Conservation (phyloP, 306 rosid genomes). For the Morella rubra region DNA sequence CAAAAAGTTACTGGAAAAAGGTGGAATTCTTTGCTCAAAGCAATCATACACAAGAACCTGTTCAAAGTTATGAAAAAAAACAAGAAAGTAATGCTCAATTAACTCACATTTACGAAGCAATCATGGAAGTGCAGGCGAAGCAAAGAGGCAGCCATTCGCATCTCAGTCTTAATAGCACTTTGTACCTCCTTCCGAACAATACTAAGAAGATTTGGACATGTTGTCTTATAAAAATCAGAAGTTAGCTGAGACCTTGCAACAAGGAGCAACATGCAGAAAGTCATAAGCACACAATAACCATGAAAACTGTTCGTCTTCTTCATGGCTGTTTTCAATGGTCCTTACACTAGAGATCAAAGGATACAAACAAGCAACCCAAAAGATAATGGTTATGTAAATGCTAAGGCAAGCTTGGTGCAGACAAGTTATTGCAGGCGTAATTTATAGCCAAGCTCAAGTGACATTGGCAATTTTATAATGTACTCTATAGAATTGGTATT, state of each 20-base stretch:
- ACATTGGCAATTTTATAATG: background rate
- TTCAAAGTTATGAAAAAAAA: too few relatives aligned
- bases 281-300: constrained; percentile 29
- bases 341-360: background rate
- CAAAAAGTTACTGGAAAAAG: too few relatives aligned
- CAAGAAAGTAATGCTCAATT: background rate
- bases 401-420: background rate
- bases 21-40: too few relatives aligned
- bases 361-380: background rate
- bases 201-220: constrained; percentile 58
- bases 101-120: constrained; percentile 84
- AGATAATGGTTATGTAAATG: background rate
- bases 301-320: constrained; percentile 21
- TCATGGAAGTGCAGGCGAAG: constrained; percentile 93
- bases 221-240: constrained; percentile 55
- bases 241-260: constrained; percentile 53
- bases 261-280: constrained; percentile 38
- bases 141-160: constrained; percentile 87
- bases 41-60: too few relatives aligned
- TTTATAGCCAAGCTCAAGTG: background rate
- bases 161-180: constrained; percentile 59
- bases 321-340: constrained; percentile 24
- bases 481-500: background rate
- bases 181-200: constrained; percentile 59
- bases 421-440: background rate